Evolutionary conservation across 2,329 filamentous ascomycete genomes (phyloP).

Genomic region (Grosmannia clavigera): DNA sequence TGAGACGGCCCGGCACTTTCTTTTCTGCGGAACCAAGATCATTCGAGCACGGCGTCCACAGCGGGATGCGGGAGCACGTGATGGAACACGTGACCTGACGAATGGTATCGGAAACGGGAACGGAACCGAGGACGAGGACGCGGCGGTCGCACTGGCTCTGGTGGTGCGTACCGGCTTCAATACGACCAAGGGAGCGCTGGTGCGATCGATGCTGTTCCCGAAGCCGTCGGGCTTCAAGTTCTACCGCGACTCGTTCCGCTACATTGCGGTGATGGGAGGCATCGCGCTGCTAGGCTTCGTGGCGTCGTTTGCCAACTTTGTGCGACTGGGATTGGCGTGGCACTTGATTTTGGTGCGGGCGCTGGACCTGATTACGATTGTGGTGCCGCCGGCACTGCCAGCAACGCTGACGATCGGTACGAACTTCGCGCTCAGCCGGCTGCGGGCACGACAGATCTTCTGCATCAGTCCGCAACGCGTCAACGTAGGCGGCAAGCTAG

Average conservation of each 20-base stretch:
- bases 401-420: slow-evolving; percentile 94
- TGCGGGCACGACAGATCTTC: slow-evolving; percentile 86
- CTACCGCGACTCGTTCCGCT: slow-evolving; percentile 92
- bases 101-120: background rate
- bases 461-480: slow-evolving; percentile 96
- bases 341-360: slow-evolving; percentile 86
- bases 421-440: slow-evolving; percentile 77
- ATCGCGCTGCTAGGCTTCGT: slow-evolving; percentile 80
- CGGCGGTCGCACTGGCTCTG: slow-evolving; percentile 83
- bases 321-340: slow-evolving; percentile 72
- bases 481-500: slow-evolving; percentile 90
- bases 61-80: background rate
- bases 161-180: slow-evolving; percentile 93
- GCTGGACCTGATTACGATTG: slow-evolving; percentile 91
- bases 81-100: slow-evolving; percentile 31
- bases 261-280: slow-evolving; percentile 90
- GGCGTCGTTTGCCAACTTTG: slow-evolving; percentile 85
- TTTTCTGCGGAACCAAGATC: slow-evolving; percentile 93
- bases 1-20: slow-evolving; percentile 73
- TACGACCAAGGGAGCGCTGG: slow-evolving; percentile 89
- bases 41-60: slow-evolving; percentile 82
- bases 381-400: slow-evolving; percentile 87
- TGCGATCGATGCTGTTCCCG: slow-evolving; percentile 96
- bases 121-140: slow-evolving; percentile 43
- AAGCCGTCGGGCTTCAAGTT: slow-evolving; percentile 99